These are phyloP conservation scores for Mycoemilia scoparia DNA, from an alignment of 192 early-diverging fungal genomes.

Conservation along the genomic window DNA sequence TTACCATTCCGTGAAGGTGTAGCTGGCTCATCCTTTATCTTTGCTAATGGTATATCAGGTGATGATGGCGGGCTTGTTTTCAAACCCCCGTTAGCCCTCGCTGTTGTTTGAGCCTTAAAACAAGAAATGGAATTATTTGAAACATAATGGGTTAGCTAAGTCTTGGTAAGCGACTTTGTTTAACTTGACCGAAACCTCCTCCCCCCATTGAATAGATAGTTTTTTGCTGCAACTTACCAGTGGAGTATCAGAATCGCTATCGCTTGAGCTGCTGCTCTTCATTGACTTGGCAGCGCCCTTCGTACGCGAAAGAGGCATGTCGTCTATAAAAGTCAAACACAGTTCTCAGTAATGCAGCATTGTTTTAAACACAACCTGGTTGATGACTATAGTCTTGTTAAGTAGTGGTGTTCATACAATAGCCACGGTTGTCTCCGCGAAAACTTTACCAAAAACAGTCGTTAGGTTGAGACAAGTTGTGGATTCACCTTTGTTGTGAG, in stretches of 20 bases:
- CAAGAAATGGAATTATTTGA: no score
- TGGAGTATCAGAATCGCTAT: constrained; percentile 24
- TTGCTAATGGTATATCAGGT: not conserved
- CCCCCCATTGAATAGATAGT: not conserved
- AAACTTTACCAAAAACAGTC: no score
- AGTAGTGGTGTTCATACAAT: no score
- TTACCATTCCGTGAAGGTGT: constrained; percentile 4
- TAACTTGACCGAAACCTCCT: not conserved
- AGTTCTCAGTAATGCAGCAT: no score
- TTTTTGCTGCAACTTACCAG: constrained; percentile 9
- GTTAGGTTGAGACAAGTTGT: no score
- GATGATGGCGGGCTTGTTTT: constrained; percentile 2
- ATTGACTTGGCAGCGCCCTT: constrained; percentile 1
- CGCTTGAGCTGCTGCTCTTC: constrained; percentile 6
- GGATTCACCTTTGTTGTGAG: no score
- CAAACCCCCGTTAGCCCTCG: not conserved
- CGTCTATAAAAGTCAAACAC: no score
- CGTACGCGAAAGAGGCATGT: constrained; percentile 16
- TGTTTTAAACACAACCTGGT: no score
- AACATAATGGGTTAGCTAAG: no score
- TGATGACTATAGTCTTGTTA: no score
- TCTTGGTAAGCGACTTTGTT: no score
- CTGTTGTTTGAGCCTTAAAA: constrained; percentile 2
- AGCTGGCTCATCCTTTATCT: constrained; percentile 1
- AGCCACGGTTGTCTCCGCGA: no score